These are phyloP conservation scores for Helichrysum umbraculigerum DNA, from an alignment of 129 eudicot species.

Conservation along the genomic window DNA sequence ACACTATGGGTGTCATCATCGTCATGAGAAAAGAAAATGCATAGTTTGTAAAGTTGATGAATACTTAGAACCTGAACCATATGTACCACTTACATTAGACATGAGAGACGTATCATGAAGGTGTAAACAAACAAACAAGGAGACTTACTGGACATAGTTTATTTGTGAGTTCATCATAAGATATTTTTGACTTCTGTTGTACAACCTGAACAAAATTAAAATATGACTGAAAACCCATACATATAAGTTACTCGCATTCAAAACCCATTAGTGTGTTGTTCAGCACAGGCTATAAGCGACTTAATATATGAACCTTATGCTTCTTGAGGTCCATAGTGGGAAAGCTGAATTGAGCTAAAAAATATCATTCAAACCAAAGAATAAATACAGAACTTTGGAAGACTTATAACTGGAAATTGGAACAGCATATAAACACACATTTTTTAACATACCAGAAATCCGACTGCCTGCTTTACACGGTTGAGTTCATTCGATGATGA, in stretches of 20 bases:
- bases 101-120: not conserved
- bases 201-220: slow-evolving; percentile 53
- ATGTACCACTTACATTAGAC: slow-evolving; percentile 16
- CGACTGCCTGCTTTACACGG: slow-evolving; percentile 73
- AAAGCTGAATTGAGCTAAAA: not conserved
- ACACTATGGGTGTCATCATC: slow-evolving; percentile 38
- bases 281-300: not conserved
- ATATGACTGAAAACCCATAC: not conserved
- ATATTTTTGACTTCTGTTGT: slow-evolving; percentile 56
- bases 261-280: not conserved
- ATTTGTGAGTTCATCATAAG: slow-evolving; percentile 68
- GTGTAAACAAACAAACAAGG: not conserved
- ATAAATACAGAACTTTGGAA: not conserved
- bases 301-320: not conserved
- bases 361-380: slow-evolving; percentile 7
- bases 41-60: slow-evolving; percentile 70
- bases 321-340: not conserved
- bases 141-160: slow-evolving; percentile 81
- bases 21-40: slow-evolving; percentile 52
- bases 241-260: not conserved
- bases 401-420: not conserved
- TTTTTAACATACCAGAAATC: slow-evolving; percentile 60
- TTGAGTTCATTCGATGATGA: slow-evolving; percentile 70
- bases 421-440: not conserved
- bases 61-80: slow-evolving; percentile 62